Evolutionary conservation across 2,329 filamentous ascomycete genomes (phyloP), one percentile per base, ranked within the genome.

Genomic region (Colletotrichum musae): DNA sequence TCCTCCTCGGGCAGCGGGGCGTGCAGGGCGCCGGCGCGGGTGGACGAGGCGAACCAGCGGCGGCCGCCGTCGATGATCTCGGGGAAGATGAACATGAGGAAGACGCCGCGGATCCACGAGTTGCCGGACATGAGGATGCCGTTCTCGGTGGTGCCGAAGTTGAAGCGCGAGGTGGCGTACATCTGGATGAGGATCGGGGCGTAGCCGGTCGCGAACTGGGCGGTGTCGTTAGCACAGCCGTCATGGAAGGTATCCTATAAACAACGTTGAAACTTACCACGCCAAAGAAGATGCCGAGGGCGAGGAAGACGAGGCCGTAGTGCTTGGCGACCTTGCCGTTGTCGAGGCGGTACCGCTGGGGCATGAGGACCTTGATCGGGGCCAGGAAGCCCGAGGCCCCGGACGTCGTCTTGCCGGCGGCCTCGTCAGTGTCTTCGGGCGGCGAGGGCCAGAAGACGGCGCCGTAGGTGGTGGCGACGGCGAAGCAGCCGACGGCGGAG

Each of bases 211-310:
- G 91, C 91, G 2, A 28, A 69, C 21, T 52, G 21, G 5, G 18
- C 3, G n/a, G 10, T 32, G n/a, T 18, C 10, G 47, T 50, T 12
- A 50, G 6, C 18, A 26, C 10, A 21, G 18, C 3, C 13, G 6
- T 9, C 4, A 50, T 50, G 6, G 21, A 4, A 51, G 45, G 15
- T 18, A 18, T 18, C 18, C 18, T 18, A 18, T 18, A 18, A 18
- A 18, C 18, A 18, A 18, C 18, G 18, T 18, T 18, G 18, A 18
- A 18, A 18, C 18, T 18, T 76, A 87, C 85, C 0, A 93, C 90
- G 0, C 88, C 91, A 0, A 92, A 78, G 68, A 92, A 93, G 2
- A 92, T 89, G 1, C 91, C 91, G 0, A 84, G 79, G 21, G 89
- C 91, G 3, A 93, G 84, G 1, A 92, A 86, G 3, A 91, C 78